phyloP scores from a whole-genome alignment of 129 eudicot genomes.

The Arctium lappa region DNA sequence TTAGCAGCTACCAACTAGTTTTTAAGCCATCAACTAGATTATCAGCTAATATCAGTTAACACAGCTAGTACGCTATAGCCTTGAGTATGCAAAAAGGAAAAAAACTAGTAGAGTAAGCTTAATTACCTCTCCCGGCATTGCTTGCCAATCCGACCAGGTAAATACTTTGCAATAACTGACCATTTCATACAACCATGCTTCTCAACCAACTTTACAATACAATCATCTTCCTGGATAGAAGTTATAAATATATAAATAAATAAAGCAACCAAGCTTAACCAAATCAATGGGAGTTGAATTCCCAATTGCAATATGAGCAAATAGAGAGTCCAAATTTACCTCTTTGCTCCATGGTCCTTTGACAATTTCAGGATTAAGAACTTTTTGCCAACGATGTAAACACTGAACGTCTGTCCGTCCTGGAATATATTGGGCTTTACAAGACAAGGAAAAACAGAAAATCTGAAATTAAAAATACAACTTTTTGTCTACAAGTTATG shows the following conservation, averaged over 20 bases:
- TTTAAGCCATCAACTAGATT: too few species aligned
- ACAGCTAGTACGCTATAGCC: neutral
- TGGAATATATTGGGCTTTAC: constrained; percentile 58
- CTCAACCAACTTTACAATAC: constrained; percentile 39
- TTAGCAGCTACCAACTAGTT: too few species aligned
- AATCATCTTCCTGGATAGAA: constrained; percentile 55
- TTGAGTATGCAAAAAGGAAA: neutral
- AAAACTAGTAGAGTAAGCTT: neutral
- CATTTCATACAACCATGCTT: constrained; percentile 51
- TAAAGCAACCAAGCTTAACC: neutral
- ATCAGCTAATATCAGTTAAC: too few species aligned
- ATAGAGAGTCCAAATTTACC: constrained; percentile 21
- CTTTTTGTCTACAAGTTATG: neutral
- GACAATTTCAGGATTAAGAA: constrained; percentile 53
- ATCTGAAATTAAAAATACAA: neutral
- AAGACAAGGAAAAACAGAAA: neutral
- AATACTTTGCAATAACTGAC: constrained; percentile 55
- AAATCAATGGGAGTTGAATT: neutral
- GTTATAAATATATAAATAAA: neutral
- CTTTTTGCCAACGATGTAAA: constrained; percentile 77
- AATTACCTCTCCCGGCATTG: constrained; percentile 77
- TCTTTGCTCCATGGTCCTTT: constrained; percentile 75
- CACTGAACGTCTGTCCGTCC: constrained; percentile 62
- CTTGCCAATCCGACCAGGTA: constrained; percentile 73
- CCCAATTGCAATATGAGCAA: neutral